These are phyloP conservation scores for Vitis rupestris DNA, from an alignment of 164 flowering plant genomes.

Conservation along the genomic window DNA sequence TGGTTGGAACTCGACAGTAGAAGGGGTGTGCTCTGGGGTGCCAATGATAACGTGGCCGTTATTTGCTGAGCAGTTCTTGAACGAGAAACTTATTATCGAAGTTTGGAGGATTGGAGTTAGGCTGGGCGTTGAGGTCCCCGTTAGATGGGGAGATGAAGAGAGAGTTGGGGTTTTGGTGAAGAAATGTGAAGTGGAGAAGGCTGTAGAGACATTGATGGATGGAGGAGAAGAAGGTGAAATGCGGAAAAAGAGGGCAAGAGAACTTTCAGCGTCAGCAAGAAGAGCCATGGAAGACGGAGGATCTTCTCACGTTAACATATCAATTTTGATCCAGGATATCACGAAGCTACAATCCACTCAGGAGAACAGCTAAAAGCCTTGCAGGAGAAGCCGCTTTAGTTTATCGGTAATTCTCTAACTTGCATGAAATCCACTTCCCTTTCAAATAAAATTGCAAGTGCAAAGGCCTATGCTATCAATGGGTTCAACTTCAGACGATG, in stretches of 20 bases:
- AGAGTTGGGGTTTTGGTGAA: constrained; percentile 38
- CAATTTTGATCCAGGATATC: constrained; percentile 39
- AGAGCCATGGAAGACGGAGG: constrained; percentile 50
- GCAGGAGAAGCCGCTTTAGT: too few relatives aligned
- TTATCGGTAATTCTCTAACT: too few relatives aligned
- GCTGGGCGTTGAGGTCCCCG: constrained; percentile 35
- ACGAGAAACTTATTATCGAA: constrained; percentile 50
- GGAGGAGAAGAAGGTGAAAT: constrained; percentile 32
- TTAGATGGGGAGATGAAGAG: constrained; percentile 43
- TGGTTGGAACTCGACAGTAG: constrained; percentile 72
- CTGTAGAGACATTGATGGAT: constrained; percentile 36
- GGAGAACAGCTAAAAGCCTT: neutral
- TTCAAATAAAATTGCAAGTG: too few relatives aligned
- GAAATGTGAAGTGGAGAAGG: constrained; percentile 31
- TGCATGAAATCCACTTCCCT: too few relatives aligned
- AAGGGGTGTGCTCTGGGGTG: constrained; percentile 45
- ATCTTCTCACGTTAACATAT: constrained; percentile 36
- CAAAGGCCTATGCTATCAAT: too few relatives aligned
- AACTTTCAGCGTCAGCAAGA: constrained; percentile 34
- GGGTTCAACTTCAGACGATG: too few relatives aligned
- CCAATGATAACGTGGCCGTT: constrained; percentile 72
- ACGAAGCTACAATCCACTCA: constrained; percentile 7
- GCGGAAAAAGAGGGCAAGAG: constrained; percentile 36
- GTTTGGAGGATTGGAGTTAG: constrained; percentile 40
- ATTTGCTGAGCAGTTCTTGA: constrained; percentile 54